Evolutionary conservation across 2,329 filamentous ascomycete genomes (phyloP).

Genomic region (Phoma herbarum): DNA sequence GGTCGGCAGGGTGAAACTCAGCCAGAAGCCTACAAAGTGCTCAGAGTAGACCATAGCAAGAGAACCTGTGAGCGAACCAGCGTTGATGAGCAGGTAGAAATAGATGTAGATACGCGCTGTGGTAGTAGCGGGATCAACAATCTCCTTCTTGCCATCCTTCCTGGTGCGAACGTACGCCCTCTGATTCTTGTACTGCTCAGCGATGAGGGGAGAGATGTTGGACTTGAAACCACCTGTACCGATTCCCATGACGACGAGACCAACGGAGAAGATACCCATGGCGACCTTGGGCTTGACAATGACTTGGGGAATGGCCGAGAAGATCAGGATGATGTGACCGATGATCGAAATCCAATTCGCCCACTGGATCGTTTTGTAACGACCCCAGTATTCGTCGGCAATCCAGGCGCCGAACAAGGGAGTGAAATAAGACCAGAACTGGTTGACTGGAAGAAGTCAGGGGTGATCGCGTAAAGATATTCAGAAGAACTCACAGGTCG

Average conservation of each 20-base stretch:
- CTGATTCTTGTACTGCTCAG: constrained; percentile 63
- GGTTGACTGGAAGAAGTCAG: constrained; percentile 52
- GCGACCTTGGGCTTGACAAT: constrained; percentile 60
- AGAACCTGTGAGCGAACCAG: constrained; percentile 51
- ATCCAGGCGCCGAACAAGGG: constrained; percentile 67
- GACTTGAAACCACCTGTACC: constrained; percentile 76
- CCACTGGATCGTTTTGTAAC: constrained; percentile 66
- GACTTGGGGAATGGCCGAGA: constrained; percentile 63
- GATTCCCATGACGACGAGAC: constrained; percentile 70
- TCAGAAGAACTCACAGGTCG: constrained; percentile 47
- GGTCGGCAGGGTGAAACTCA: constrained; percentile 74
- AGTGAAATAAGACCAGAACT: constrained; percentile 66
- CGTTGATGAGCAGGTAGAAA: constrained; percentile 48
- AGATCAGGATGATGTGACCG: constrained; percentile 64
- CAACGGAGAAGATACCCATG: constrained; percentile 62
- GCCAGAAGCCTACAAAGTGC: constrained; percentile 72
- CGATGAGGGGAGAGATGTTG: constrained; percentile 65
- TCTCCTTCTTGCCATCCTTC: constrained; percentile 60
- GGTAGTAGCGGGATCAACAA: constrained; percentile 73
- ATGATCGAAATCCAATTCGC: constrained; percentile 67
- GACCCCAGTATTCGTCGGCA: constrained; percentile 68
- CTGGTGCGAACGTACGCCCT: constrained; percentile 41
- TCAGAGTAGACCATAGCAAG: constrained; percentile 52
- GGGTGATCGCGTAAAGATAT: not conserved
- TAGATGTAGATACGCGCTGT: constrained; percentile 68